Conservation (phyloP, 1,139 yeast genomes). For the Saccharomycopsis hybrid region DNA sequence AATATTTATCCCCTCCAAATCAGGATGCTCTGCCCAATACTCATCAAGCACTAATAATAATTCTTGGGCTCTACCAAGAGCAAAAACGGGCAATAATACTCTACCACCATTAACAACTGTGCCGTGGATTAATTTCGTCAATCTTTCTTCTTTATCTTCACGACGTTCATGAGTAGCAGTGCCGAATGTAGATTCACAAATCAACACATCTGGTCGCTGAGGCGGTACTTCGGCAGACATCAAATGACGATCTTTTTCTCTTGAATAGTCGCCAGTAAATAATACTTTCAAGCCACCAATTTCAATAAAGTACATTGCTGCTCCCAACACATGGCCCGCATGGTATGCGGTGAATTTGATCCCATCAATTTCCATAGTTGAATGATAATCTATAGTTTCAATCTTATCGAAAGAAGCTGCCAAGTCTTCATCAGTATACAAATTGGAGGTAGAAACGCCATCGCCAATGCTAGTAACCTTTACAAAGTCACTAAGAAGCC, state of each 20-base stretch:
- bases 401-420: constrained; percentile 81
- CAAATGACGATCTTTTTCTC: constrained; percentile 93
- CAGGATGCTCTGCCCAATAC: constrained; percentile 84
- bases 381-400: constrained; percentile 92
- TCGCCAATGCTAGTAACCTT: constrained; percentile 74
- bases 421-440: constrained; percentile 88
- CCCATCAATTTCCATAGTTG: constrained; percentile 91
- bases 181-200: constrained; percentile 94
- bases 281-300: constrained; percentile 85
- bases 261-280: constrained; percentile 93
- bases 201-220: constrained; percentile 77
- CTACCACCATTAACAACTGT: constrained; percentile 88
- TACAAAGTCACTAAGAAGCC: constrained; percentile 92
- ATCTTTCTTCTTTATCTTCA: constrained; percentile 70
- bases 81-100: constrained; percentile 89
- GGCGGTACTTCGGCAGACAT: constrained; percentile 96
- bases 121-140: constrained; percentile 77
- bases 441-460: constrained; percentile 35
- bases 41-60: constrained; percentile 83
- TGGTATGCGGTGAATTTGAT: constrained; percentile 95
- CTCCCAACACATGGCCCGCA: constrained; percentile 98
- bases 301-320: constrained; percentile 95
- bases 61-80: constrained; percentile 95
- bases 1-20: constrained; percentile 73
- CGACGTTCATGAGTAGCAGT: constrained; percentile 96